A percentile compares a stretch with the other conserved stretches of the same genome.
phyloP scores from a whole-genome alignment of 495 filamentous ascomycete species.

The Penicillium malachiteum region DNA sequence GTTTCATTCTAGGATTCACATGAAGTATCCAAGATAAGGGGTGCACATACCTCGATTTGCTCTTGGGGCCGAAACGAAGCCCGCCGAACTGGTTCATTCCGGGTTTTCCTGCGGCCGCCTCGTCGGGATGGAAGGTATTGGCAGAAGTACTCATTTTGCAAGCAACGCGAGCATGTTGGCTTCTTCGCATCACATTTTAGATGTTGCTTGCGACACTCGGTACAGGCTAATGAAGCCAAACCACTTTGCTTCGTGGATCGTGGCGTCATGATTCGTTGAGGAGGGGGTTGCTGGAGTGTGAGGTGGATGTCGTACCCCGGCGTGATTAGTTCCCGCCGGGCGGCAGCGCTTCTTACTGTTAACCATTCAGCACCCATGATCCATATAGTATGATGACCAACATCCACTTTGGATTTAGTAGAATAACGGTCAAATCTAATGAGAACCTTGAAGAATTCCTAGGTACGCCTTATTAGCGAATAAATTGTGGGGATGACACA shows the following conservation, averaged over 20 bases:
- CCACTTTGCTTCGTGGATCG: constrained; percentile 24
- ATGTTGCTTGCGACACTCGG: constrained; percentile 44
- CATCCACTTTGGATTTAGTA: not conserved
- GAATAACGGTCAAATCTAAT: not conserved
- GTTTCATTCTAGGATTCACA: no score
- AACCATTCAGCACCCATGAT: constrained; percentile 1
- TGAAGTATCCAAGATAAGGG: not conserved
- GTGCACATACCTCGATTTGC: constrained; percentile 11
- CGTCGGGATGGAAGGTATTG: constrained; percentile 42
- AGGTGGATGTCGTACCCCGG: constrained; percentile 4
- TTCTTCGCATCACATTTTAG: constrained; percentile 41
- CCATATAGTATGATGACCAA: not conserved
- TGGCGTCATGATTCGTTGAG: constrained; percentile 13
- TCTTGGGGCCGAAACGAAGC: constrained; percentile 7
- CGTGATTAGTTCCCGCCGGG: not conserved
- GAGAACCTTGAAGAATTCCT: no score
- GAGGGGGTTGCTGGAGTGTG: constrained; percentile 1
- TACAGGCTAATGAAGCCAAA: constrained; percentile 38
- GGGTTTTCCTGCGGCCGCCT: constrained; percentile 35
- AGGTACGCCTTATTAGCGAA: not conserved
- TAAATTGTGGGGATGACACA: not conserved
- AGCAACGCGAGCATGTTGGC: constrained; percentile 38
- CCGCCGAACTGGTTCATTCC: constrained; percentile 19
- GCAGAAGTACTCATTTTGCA: constrained; percentile 27
- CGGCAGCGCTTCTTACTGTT: not conserved